These are phyloP conservation scores for Musa troglodytarum DNA, from an alignment of 176 grass and related monocot species.

Conservation along the genomic window DNA sequence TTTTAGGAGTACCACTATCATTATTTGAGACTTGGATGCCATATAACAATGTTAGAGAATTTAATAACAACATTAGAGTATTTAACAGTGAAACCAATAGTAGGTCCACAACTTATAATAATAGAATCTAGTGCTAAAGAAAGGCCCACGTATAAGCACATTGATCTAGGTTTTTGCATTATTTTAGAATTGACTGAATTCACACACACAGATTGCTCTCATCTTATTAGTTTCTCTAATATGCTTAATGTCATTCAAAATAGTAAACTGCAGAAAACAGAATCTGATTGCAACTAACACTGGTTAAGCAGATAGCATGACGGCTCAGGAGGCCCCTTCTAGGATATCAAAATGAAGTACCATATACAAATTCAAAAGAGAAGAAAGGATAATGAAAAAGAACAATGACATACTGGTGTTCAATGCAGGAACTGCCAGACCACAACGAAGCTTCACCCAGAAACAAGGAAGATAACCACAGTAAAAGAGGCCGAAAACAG, in stretches of 20 bases:
- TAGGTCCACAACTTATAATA: too few relatives aligned
- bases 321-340: too few relatives aligned
- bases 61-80: too few relatives aligned
- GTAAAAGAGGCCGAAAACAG: constrained; percentile 93
- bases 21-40: too few relatives aligned
- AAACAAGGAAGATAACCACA: constrained; percentile 97
- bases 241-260: neutral
- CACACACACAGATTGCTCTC: neutral
- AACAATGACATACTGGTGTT: constrained; percentile 60
- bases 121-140: neutral
- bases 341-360: neutral
- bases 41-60: too few relatives aligned
- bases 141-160: too few relatives aligned
- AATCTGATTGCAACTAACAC: neutral
- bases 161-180: neutral
- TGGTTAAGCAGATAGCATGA: neutral
- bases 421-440: constrained; percentile 70
- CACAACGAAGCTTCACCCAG: constrained; percentile 94
- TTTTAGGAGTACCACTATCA: too few relatives aligned
- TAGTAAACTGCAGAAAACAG: neutral
- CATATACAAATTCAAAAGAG: neutral
- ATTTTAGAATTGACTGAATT: neutral
- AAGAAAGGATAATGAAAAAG: constrained; percentile 1
- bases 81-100: too few relatives aligned
- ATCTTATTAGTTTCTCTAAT: neutral